Evolutionary conservation across 257 asterid genomes (phyloP), one percentile per base, ranked within the genome.

Genomic region (Ehretia macrophylla): DNA sequence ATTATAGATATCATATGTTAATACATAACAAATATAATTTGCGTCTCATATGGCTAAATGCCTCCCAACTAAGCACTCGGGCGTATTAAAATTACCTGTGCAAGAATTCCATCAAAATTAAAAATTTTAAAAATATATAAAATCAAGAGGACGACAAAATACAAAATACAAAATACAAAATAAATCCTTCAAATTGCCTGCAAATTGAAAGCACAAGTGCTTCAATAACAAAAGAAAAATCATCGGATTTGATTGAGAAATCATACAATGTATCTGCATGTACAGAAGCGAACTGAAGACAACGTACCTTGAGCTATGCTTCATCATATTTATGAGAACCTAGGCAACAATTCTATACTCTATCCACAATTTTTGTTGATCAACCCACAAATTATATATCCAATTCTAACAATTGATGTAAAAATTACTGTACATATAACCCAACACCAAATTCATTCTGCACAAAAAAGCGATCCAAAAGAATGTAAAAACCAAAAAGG

Each of bases 211-310:
- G 17, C 32, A 10, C 32, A 27, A 32, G 12, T 23, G 38, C 8
- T 27, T 38, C n/a, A 35, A 62, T 10, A 58, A 17, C 52, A 47
- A 64, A 59, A 32, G 47, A 50, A 60, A n/a, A 47, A 21, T 68
- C 74, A 55, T 63, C 42, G 12, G 39, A n/a, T 56, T 59, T 56
- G 65, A 59, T 48, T 17, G 73, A 67, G 65, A 68, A 66, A 70
- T 60, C 66, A 69, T 62, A 70, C 67, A 68, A 19, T 14, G 62
- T 61, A 74, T 67, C 20, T 38, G 62, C 32, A 72, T 72, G 74
- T 68, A 75, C 86, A 81, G 64, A 64, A 70, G 76, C 72, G 53
- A 73, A 61, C 39, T 18, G 57, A 53, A 23, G 49, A 37, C 32
- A n/a, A 50, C 45, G 35, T 16, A 58, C 18, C 59, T 35, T 55